These are phyloP conservation scores for Tetraselmis chui DNA, from an alignment of 139 green algal species.

Conservation along the genomic window DNA sequence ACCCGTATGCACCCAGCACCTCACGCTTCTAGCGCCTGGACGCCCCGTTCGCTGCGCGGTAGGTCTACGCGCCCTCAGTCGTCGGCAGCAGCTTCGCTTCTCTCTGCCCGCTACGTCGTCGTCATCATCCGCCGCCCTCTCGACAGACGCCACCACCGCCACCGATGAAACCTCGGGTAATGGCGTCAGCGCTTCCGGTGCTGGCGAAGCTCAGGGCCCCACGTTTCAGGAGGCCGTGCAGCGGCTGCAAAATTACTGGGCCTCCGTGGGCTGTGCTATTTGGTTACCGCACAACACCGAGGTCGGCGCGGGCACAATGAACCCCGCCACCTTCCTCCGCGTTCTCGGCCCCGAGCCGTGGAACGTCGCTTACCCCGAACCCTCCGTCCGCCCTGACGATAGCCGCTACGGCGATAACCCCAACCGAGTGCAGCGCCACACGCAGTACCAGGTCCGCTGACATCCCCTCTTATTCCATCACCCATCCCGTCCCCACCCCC, in stretches of 20 bases:
- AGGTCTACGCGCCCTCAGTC: not conserved
- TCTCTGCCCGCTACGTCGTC: too few relatives aligned
- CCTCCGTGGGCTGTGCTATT: constrained; percentile 70
- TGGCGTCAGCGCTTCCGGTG: not conserved
- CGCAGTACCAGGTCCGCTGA: constrained; percentile 92
- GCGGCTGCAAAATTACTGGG: constrained; percentile 87
- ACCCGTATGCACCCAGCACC: too few relatives aligned
- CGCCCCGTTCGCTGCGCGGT: not conserved
- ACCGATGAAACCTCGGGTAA: not conserved
- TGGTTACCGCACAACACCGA: constrained; percentile 96
- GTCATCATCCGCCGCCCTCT: too few relatives aligned
- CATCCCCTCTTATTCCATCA: too few relatives aligned
- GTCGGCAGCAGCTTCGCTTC: not conserved
- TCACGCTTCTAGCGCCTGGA: not conserved
- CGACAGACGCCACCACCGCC: too few relatives aligned
- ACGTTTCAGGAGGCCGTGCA: constrained; percentile 92
- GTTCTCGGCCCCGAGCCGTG: constrained; percentile 89
- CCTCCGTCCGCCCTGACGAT: constrained; percentile 93
- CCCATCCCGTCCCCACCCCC: not conserved
- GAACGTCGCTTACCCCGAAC: constrained; percentile 91
- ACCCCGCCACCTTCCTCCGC: constrained; percentile 95
- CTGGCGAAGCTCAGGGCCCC: constrained; percentile 24
- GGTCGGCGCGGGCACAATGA: constrained; percentile 98
- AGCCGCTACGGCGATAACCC: constrained; percentile 95
- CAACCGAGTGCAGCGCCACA: constrained; percentile 96